Conservation (phyloP, 495 filamentous ascomycete genomes). For the Echria macrotheca region DNA sequence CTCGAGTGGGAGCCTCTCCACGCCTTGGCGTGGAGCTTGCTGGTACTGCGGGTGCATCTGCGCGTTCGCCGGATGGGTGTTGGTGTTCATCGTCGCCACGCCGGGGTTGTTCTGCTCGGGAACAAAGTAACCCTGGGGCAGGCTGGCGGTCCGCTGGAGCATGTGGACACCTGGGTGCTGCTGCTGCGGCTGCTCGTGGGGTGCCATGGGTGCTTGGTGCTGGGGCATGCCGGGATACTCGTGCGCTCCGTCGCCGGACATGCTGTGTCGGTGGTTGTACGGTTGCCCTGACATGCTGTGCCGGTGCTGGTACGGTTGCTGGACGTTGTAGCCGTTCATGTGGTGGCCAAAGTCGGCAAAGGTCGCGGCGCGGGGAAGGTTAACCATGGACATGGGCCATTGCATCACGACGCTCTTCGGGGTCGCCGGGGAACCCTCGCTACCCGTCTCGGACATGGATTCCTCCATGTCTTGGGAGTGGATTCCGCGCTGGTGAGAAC, state of each 20-base stretch:
- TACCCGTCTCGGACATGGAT: constrained; percentile 51
- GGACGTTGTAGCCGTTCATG: constrained; percentile 33
- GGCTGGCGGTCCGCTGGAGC: constrained; percentile 34
- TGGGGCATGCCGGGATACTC: constrained; percentile 31
- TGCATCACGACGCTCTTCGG: constrained; percentile 36
- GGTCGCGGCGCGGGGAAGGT: constrained; percentile 37
- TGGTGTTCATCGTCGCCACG: constrained; percentile 49
- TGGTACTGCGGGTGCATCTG: constrained; percentile 36
- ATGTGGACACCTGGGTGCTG: constrained; percentile 30
- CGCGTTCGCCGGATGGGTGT: constrained; percentile 22
- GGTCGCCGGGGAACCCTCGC: constrained; percentile 46
- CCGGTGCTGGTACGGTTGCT: constrained; percentile 36
- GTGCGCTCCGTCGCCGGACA: constrained; percentile 34
- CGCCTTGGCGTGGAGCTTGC: constrained; percentile 39
- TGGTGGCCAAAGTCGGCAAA: constrained; percentile 44
- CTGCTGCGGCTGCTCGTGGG: constrained; percentile 24
- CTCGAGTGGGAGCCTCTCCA: constrained; percentile 38
- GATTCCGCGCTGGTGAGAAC: constrained; percentile 60
- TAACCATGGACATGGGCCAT: constrained; percentile 31
- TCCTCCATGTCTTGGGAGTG: constrained; percentile 50
- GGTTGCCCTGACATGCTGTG: constrained; percentile 44
- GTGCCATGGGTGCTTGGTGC: constrained; percentile 10
- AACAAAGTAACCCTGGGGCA: constrained; percentile 43
- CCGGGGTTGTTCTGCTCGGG: constrained; percentile 48
- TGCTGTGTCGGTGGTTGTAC: constrained; percentile 39